phyloP scores from a whole-genome alignment of 83 land plant genomes.

The Thuja plicata region DNA sequence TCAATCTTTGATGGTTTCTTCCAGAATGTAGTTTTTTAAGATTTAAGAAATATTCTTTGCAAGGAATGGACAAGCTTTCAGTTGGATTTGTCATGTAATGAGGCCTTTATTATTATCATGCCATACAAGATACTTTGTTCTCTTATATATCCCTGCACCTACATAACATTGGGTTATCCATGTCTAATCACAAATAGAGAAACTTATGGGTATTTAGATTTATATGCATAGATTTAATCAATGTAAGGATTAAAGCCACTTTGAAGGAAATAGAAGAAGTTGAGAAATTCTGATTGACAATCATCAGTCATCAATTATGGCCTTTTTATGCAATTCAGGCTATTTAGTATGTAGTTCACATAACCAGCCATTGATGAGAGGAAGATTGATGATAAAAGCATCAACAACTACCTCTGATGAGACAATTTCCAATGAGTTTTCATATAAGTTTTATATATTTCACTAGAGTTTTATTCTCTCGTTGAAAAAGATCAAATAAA shows the following conservation, averaged over 20 bases:
- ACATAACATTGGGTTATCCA: neutral
- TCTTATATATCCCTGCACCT: neutral
- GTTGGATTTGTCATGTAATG: slow-evolving; percentile 1
- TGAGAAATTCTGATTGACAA: neutral
- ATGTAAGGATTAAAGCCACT: neutral
- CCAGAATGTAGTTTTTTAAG: neutral
- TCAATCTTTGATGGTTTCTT: neutral
- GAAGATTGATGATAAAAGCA: neutral
- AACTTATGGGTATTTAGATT: neutral
- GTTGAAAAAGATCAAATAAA: neutral
- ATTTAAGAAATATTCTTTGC: neutral
- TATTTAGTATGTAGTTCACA: neutral
- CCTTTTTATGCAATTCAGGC: neutral
- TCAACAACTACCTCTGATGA: neutral
- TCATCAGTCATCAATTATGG: neutral
- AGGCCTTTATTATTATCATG: neutral
- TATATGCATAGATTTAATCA: neutral
- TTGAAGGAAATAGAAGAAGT: neutral
- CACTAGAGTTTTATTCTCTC: neutral
- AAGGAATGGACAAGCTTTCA: neutral
- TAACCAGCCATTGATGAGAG: neutral
- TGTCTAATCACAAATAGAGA: neutral
- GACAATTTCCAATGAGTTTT: neutral
- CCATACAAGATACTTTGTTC: neutral
- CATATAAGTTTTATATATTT: neutral